Evolutionary conservation across 2,329 filamentous ascomycete species (phyloP).

Genomic region (Diatrype stigma): DNA sequence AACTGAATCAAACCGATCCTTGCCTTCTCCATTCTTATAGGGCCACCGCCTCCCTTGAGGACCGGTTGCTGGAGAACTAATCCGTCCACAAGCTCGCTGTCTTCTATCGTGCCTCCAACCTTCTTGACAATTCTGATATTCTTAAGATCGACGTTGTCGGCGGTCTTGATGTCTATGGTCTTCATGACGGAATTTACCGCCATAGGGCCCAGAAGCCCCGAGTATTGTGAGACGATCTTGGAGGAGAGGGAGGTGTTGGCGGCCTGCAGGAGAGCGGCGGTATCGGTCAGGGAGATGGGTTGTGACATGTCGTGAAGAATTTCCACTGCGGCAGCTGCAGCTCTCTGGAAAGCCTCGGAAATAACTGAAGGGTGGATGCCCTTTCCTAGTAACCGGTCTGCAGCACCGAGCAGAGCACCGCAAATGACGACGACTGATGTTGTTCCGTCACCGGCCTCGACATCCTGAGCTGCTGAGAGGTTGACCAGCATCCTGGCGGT

Average conservation of each 20-base stretch:
- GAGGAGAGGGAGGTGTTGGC: slow-evolving; percentile 96
- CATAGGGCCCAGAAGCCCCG: slow-evolving; percentile 92
- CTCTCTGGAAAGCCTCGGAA: slow-evolving; percentile 94
- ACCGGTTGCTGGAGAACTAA: slow-evolving; percentile 89
- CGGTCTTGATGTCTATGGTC: slow-evolving; percentile 91
- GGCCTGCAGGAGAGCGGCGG: slow-evolving; percentile 86
- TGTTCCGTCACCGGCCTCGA: slow-evolving; percentile 96
- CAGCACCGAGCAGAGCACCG: slow-evolving; percentile 88
- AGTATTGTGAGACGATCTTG: slow-evolving; percentile 98
- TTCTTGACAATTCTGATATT: slow-evolving; percentile 98
- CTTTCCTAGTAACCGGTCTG: slow-evolving; percentile 85
- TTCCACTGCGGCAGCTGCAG: slow-evolving; percentile 81
- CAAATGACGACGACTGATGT: slow-evolving; percentile 98
- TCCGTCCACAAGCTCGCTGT: slow-evolving; percentile 95
- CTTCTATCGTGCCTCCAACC: slow-evolving; percentile 95
- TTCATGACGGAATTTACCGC: slow-evolving; percentile 94
- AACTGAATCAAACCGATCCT: slow-evolving; percentile 97
- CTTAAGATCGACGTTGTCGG: slow-evolving; percentile 92
- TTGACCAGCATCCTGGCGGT: slow-evolving; percentile 99
- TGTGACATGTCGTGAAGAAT: slow-evolving; percentile 94
- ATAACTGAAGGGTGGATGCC: slow-evolving; percentile 97
- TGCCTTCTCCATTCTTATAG: slow-evolving; percentile 93
- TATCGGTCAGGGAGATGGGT: slow-evolving; percentile 84
- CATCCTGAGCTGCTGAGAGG: slow-evolving; percentile 93
- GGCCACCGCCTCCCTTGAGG: slow-evolving; percentile 88